These are phyloP conservation scores for Vigna hirtella DNA, from an alignment of 306 rosid genomes.

Conservation along the genomic window DNA sequence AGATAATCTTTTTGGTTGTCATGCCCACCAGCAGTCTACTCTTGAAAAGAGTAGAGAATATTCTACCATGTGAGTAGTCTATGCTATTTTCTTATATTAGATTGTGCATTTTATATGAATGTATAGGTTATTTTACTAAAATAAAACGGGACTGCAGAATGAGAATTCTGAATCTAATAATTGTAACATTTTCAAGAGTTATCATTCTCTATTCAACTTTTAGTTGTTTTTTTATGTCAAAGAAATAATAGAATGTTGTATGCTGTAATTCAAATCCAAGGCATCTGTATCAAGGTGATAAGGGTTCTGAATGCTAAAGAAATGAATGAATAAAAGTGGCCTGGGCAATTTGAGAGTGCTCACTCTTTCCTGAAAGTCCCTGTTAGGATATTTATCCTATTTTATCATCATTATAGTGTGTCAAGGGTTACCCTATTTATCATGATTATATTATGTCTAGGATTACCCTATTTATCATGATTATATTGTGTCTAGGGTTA, in stretches of 20 bases:
- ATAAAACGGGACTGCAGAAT: conserved; percentile 24
- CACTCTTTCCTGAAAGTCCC: background rate
- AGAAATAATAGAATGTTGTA: background rate
- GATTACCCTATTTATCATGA: too few species aligned
- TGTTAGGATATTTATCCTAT: too few species aligned
- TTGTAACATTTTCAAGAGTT: conserved; percentile 28
- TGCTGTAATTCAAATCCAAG: background rate
- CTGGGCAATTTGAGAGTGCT: background rate
- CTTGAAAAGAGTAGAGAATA: conserved; percentile 73
- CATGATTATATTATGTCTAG: too few species aligned
- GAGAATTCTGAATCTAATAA: conserved; percentile 32
- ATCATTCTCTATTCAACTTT: conserved; percentile 10
- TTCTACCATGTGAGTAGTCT: conserved; percentile 68
- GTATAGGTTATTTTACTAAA: conserved; percentile 21
- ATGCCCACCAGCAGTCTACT: conserved; percentile 71
- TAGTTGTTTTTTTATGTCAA: conserved; percentile 1
- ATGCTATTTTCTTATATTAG: conserved; percentile 33
- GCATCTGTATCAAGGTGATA: background rate
- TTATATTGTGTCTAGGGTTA: too few species aligned
- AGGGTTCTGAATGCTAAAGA: background rate
- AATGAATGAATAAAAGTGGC: background rate
- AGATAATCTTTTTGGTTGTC: conserved; percentile 78
- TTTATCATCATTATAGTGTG: too few species aligned
- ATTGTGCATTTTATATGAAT: conserved; percentile 29
- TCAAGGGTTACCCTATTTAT: too few species aligned